Evolutionary conservation across 2,329 filamentous ascomycete genomes (phyloP), one percentile per base, ranked within the genome.

Genomic region (Xylariaceae sp.): DNA sequence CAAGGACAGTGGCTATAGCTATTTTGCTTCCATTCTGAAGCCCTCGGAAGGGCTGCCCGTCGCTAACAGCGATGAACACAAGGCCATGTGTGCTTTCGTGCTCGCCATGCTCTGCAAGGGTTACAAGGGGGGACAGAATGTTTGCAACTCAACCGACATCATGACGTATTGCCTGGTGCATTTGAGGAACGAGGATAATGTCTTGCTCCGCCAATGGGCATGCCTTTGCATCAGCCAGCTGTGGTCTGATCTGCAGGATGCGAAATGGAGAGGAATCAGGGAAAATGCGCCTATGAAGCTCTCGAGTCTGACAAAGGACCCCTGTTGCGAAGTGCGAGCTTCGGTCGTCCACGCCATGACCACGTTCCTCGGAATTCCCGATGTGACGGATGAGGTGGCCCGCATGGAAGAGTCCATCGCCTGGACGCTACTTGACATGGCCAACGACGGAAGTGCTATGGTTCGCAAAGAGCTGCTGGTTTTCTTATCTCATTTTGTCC

Each of bases 51-150:
- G 77, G 2, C 80, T 96, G 31, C 87, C 88, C 0, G 83, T 94
- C 15, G 79, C 83, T 21, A 93, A 95, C 53, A 80, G 80, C 35
- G 86, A 88, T 47, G 92, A 96, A 61, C 92, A 98, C 65, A 87
- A 93, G 53, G 92, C 92, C 27, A 98, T 98, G 92, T 96, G 92
- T 57, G 89, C 92, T 2, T 98, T 98, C 55, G 94, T 98, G 41
- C 77, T 96, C 26, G 84, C 90, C 17, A 94, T 95, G 74, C 87
- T 98, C 43, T 98, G 92, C 74, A 94, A 92, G 55, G 84, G 84
- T 43, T 94, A 94, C 59, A 83, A 82, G 44, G 86, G 92, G 42
- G 92, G 90, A 2, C 89, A 95, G 58, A 82, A 82, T 32, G 89
- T 94, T 9, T 95, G 89, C 55, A 80, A 95, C 47, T 85, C 86